Conservation (phyloP, 257 asterid species). For the Prunella vulgaris region DNA sequence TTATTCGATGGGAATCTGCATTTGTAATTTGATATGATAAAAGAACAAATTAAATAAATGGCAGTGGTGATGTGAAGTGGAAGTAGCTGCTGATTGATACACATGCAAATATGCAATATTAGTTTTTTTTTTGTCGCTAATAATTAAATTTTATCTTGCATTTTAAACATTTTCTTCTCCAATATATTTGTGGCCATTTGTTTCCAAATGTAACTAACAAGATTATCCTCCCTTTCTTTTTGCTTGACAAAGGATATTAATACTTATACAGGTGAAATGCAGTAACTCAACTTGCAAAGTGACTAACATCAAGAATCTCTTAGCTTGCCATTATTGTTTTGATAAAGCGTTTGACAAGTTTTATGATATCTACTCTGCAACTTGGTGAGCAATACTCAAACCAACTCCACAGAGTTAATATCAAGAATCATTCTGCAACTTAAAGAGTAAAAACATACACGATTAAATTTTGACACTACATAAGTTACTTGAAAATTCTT, state of each 20-base stretch:
- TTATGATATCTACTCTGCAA: constrained; percentile 77
- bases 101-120: neutral
- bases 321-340: constrained; percentile 75
- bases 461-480: too few relatives aligned
- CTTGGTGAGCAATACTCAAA: constrained; percentile 51
- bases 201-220: neutral
- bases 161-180: neutral
- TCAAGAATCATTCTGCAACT: too few relatives aligned
- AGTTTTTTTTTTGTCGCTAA: neutral
- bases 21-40: neutral
- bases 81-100: neutral
- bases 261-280: constrained; percentile 67
- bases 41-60: neutral
- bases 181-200: neutral
- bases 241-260: neutral
- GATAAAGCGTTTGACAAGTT: constrained; percentile 81
- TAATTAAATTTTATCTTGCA: neutral
- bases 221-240: neutral
- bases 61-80: neutral
- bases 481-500: too few relatives aligned
- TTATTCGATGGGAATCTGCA: too few relatives aligned
- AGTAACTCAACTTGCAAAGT: constrained; percentile 74
- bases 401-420: neutral
- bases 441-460: too few relatives aligned
- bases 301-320: constrained; percentile 62